phyloP scores from a whole-genome alignment of 2,329 filamentous ascomycete genomes.

The Mycosphaerella arachidis region DNA sequence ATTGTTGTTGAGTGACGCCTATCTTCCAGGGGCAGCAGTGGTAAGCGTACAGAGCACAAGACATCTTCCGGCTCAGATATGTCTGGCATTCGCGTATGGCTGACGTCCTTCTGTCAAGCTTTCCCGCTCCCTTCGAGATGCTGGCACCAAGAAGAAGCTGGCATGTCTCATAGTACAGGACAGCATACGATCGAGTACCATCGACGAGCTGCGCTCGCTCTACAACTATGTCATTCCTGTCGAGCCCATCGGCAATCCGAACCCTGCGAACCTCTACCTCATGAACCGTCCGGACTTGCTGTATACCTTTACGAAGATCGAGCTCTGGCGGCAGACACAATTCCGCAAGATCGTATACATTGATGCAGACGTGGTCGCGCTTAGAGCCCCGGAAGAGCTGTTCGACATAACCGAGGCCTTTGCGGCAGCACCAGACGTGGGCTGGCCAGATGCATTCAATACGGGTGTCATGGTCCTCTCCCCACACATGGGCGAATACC shows the following conservation, averaged over 20 bases:
- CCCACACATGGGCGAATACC: slow-evolving; percentile 82
- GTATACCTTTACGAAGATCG: slow-evolving; percentile 94
- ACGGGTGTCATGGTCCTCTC: slow-evolving; percentile 91
- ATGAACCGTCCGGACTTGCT: slow-evolving; percentile 90
- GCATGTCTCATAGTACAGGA: slow-evolving; percentile 80
- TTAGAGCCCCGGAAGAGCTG: slow-evolving; percentile 87
- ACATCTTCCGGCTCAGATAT: too few relatives aligned
- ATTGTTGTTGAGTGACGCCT: slow-evolving; percentile 55
- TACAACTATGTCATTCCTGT: slow-evolving; percentile 90
- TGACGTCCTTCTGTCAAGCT: slow-evolving; percentile 40
- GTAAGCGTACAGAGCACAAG: too few relatives aligned
- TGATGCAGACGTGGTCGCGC: slow-evolving; percentile 87
- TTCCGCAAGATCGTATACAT: slow-evolving; percentile 92
- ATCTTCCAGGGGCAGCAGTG: slow-evolving; percentile 64
- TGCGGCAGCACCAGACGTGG: slow-evolving; percentile 83
- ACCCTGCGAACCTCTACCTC: slow-evolving; percentile 76
- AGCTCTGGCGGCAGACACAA: slow-evolving; percentile 84
- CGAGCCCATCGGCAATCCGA: slow-evolving; percentile 69
- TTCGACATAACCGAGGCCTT: slow-evolving; percentile 63
- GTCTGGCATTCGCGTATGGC: too few relatives aligned
- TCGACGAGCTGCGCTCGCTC: slow-evolving; percentile 72
- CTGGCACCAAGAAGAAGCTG: slow-evolving; percentile 78
- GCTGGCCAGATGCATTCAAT: slow-evolving; percentile 98
- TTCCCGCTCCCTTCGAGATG: slow-evolving; percentile 90
- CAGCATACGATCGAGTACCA: slow-evolving; percentile 66